These are phyloP conservation scores for Leishmania martiniquensis DNA, from an alignment of 208 protist species.

Conservation along the genomic window DNA sequence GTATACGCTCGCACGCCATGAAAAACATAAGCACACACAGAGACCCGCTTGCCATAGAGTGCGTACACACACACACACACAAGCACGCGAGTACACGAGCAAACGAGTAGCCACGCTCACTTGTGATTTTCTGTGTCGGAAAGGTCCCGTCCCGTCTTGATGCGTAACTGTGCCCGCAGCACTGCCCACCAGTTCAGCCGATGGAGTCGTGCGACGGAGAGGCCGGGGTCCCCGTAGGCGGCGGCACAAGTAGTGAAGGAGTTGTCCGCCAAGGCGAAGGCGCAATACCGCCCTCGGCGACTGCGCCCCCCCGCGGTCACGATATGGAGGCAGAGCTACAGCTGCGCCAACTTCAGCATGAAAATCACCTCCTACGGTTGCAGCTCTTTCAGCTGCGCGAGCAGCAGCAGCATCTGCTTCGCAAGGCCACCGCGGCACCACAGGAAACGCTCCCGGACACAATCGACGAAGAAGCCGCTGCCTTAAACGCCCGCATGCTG, in stretches of 20 bases:
- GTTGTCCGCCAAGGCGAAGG: background rate
- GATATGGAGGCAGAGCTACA: constrained; percentile 6
- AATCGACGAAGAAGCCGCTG: constrained; percentile 17
- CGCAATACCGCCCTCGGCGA: background rate
- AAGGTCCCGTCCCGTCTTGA: background rate
- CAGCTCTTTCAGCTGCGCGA: constrained; percentile 53
- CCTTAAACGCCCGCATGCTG: constrained; percentile 43
- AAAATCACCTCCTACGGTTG: constrained; percentile 57
- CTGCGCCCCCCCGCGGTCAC: background rate
- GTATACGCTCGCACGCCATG: background rate
- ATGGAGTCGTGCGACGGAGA: background rate
- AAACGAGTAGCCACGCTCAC: background rate
- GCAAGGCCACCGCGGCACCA: background rate
- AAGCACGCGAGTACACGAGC: background rate
- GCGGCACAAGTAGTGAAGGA: background rate
- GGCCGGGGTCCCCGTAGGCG: background rate
- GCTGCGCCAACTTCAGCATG: constrained; percentile 34
- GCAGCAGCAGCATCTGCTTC: constrained; percentile 20
- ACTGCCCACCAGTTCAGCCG: background rate
- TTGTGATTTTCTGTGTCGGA: background rate
- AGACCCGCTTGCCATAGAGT: background rate
- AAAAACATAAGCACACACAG: background rate
- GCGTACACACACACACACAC: background rate
- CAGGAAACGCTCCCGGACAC: background rate
- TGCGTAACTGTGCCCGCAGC: background rate